Base-by-base conservation (phyloP, 306 rosid genomes). In the Vicia villosa region DNA sequence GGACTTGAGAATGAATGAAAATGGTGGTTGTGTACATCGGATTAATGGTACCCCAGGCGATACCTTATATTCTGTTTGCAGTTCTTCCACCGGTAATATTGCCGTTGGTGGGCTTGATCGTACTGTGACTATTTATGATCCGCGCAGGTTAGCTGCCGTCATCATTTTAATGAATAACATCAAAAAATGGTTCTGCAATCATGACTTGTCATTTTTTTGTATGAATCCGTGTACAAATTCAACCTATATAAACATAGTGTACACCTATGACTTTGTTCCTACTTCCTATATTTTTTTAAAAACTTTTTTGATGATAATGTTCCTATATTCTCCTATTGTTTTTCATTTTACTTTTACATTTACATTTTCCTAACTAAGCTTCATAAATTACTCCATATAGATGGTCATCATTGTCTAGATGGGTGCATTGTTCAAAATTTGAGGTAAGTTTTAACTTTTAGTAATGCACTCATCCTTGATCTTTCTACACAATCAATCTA, bases 1-100 rank as follows among this genome's bases (percentile, higher is more conserved):
- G 98, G 98, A 92, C 83, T 77, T 92, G 83, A 85, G 98, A 82
- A 79, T 86, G 91, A 92, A 87, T 54, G 96, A 85, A 82, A 89
- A 88, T 46, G 96, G 98, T 13, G 96, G 98, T 62, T 89, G 96
- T 78, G 10, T 89, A n/a, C 91, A 75, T 38, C 85, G 96, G 68
- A 81, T 89, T 68, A 84, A 86, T 77, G 92, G 96, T 34, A 73
- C 82, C 28, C 86, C 89, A 74, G 96, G 98, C 20, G 89, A 92
- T 73, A 58, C 63, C 72, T 86, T 80, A 42, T 92, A 88, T 82
- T 68, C 96, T 73, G 91, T 86, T 64, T 83, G 92, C 64, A 41
- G 86, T 82, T 92, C 96, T 75, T 84, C 96, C 69, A 79, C 73
- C 11, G 95, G 96, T 59, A 65, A 89, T 69, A 46, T 92, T 85